phyloP scores from a whole-genome alignment of 306 rosid genomes.

The Pueraria montana region DNA sequence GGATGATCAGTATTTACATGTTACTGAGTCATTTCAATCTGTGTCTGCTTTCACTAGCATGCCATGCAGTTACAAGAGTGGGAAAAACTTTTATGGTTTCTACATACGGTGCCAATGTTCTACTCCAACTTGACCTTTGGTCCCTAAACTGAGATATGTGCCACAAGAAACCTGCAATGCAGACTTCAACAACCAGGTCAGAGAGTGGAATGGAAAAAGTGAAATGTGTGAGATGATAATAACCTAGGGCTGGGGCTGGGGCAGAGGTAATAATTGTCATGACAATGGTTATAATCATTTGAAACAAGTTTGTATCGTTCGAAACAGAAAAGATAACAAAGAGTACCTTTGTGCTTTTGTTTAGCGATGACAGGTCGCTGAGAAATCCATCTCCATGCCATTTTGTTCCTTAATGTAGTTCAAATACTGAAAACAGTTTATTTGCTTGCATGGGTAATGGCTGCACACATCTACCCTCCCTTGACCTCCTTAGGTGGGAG shows the following conservation, averaged over 20 bases:
- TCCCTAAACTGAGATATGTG: not conserved
- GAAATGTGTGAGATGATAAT: not conserved
- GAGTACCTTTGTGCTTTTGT: not conserved
- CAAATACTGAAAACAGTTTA: not conserved
- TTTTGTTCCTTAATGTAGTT: not conserved
- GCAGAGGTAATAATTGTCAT: not conserved
- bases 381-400: conserved; percentile 7
- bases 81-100: not conserved
- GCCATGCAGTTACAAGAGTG: not conserved
- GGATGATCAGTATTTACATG: not conserved
- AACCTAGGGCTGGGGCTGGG: too few relatives aligned
- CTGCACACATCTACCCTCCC: not conserved
- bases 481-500: not conserved
- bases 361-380: not conserved
- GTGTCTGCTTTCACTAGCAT: not conserved
- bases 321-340: not conserved
- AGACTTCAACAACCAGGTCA: not conserved
- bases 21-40: not conserved
- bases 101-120: not conserved
- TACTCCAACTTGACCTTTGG: not conserved
- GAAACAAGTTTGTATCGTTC: not conserved
- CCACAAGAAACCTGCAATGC: not conserved
- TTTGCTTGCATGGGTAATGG: not conserved
- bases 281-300: not conserved
- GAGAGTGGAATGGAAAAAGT: not conserved